Evolutionary conservation across 495 filamentous ascomycete genomes (phyloP).

Genomic region (Hypomontagnella submonticulosa): DNA sequence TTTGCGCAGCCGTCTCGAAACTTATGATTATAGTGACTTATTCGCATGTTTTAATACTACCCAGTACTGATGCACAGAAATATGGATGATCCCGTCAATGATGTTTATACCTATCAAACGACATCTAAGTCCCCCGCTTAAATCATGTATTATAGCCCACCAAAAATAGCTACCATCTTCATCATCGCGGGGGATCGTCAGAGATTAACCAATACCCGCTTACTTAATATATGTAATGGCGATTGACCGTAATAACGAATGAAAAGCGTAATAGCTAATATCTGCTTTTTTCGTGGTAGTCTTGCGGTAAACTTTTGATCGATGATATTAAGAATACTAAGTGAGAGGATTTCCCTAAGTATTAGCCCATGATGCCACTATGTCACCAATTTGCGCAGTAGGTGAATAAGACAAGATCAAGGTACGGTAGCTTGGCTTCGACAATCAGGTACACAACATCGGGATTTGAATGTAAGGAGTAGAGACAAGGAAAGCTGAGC

Average conservation of each 20-base stretch:
- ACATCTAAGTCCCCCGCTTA: slow-evolving; percentile 8
- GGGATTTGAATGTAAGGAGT: neutral
- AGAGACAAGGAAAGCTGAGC: neutral
- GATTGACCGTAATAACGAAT: too few species aligned
- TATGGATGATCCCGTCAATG: neutral
- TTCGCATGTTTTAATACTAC: neutral
- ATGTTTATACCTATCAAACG: neutral
- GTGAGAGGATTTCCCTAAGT: too few species aligned
- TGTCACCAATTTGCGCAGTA: too few species aligned
- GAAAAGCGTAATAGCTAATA: too few species aligned
- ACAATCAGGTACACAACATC: neutral
- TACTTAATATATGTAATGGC: too few species aligned
- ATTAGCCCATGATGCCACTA: too few species aligned
- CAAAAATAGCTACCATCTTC: slow-evolving; percentile 11
- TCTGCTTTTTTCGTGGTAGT: too few species aligned
- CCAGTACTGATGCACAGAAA: neutral
- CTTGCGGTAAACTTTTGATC: too few species aligned
- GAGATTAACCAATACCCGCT: neutral
- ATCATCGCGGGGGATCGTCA: slow-evolving; percentile 32
- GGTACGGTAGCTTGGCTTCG: too few species aligned
- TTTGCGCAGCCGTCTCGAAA: neutral
- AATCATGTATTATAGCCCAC: slow-evolving; percentile 16
- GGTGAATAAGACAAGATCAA: neutral
- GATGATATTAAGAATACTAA: too few species aligned
- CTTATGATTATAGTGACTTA: neutral